Evolutionary conservation across 2,329 filamentous ascomycete genomes (phyloP), one percentile per base, ranked within the genome.

Genomic region (Oidium heveae): DNA sequence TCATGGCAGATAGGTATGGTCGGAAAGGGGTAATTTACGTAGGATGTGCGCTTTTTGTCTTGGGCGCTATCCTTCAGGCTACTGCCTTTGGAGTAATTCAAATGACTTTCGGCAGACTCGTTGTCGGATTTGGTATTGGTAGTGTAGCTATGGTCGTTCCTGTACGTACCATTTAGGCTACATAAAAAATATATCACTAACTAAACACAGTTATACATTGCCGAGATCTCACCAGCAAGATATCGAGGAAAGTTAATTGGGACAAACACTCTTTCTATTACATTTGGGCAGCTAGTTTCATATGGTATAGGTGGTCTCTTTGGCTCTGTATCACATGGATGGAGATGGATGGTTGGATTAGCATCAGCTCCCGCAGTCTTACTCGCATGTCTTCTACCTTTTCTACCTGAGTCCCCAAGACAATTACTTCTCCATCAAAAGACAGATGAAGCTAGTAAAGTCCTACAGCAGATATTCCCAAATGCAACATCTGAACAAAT

Each of bases 61-160:
- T 82, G 54, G 76, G 80, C 13, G 84, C 80, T 1, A 76, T 84
- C 59, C 72, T 85, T 68, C 80, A 84, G 66, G 66, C 77, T 2
- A 79, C 79, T 6, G 67, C 68, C 55, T 72, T 73, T 56, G 75
- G 75, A 58, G 71, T 84, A 43, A 79, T 74, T 43, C 74, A 74
- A 63, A 84, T 85, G 65, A 79, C 84, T 59, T 78, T 73, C 55
- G 80, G 80, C 34, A 74, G 81, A 62, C 76, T 80, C 15, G 67
- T 85, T 55, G 80, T 84, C 56, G 81, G 81, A 69, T 67, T 84
- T 22, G 80, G 80, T 2, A 80, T 84, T 65, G 80, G 80, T 58
- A 72, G 82, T 63, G 79, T 80, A 53, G 64, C 82, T 58, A 76
- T 79, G 37, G 73, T 80, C 54, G 79, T 79, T 1, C 78, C 47